Evolutionary conservation across 768 basidiomycete species (phyloP), one percentile per base, ranked within the genome.

Genomic region (Tulasnella sp.): DNA sequence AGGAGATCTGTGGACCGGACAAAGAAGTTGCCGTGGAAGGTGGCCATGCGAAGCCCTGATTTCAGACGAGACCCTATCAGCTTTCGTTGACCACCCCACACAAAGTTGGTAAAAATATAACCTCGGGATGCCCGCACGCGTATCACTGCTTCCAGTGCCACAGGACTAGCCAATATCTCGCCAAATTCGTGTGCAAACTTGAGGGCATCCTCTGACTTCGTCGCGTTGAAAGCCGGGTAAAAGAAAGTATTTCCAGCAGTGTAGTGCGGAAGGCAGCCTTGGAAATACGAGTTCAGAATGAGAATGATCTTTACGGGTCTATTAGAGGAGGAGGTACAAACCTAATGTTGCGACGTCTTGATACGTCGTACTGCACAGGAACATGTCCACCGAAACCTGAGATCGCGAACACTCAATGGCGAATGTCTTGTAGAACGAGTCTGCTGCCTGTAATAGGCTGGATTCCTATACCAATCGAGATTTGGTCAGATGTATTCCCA

Each of bases 181-280:
- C 93, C 92, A 67, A 98, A 94, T 69, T 98, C 96, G 64, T 95
- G 93, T 0, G 95, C 94, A 67, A 99, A 98, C 73, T 98, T 98
- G 73, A 96, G 78, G 2, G 96, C 96, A 68, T 99, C 96, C 70
- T 99, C 96, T 2, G 90, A 80, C 44, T 92, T 81, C 1, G 82
- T 81, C 10, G 96, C 96, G 68, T 94, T 98, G 78, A 99, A 99
- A 3, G 92, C 92, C 42, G 95, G 96, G 71, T 98, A 99, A 70
- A 94, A 94, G 75, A 91, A 98, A 0, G 94, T 96, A 71, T 97
- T 92, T 42, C 96, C 96, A 56, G 93, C 90, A 9, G 96, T 99
- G 71, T 99, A 98, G 68, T 94, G 88, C 23, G 96, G 96, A 17
- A 99, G 77, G 68, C 83, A 92, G 11, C 89, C 91, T 93, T 3